Conservation (phyloP, 1,139 yeast species). For the Arxiozyma slooffiae region DNA sequence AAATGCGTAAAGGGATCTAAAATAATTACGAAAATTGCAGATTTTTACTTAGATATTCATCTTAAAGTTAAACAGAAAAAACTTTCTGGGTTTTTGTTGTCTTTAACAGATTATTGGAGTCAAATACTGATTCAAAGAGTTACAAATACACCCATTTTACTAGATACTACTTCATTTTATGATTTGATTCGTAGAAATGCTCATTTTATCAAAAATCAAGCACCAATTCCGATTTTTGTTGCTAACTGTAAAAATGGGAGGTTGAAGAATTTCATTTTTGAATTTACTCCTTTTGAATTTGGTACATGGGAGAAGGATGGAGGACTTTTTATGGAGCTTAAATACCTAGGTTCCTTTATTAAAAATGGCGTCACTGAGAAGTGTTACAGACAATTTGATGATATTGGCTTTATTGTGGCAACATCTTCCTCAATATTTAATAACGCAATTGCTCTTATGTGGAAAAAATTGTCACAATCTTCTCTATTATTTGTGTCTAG, state of each 20-base stretch:
- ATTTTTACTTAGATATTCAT: constrained; percentile 44
- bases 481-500: constrained; percentile 37
- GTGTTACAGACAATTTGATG: constrained; percentile 56
- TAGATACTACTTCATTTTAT: constrained; percentile 24
- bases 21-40: constrained; percentile 27
- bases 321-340: constrained; percentile 43
- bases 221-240: constrained; percentile 38
- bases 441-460: constrained; percentile 40
- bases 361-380: constrained; percentile 28
- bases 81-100: constrained; percentile 43
- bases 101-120: constrained; percentile 63
- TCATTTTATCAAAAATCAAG: constrained; percentile 31
- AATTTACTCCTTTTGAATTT: constrained; percentile 58
- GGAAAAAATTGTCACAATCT: constrained; percentile 36
- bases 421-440: constrained; percentile 67
- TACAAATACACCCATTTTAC: constrained; percentile 26
- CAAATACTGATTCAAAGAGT: constrained; percentile 40
- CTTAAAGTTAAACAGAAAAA: constrained; percentile 44
- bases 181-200: constrained; percentile 18
- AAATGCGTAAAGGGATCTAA: constrained; percentile 3
- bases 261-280: constrained; percentile 33
- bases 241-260: constrained; percentile 31
- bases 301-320: constrained; percentile 56
- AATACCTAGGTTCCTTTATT: constrained; percentile 47
- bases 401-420: constrained; percentile 63